Conservation (phyloP, 2,329 filamentous ascomycete genomes). For the Diaporthe caulivora region DNA sequence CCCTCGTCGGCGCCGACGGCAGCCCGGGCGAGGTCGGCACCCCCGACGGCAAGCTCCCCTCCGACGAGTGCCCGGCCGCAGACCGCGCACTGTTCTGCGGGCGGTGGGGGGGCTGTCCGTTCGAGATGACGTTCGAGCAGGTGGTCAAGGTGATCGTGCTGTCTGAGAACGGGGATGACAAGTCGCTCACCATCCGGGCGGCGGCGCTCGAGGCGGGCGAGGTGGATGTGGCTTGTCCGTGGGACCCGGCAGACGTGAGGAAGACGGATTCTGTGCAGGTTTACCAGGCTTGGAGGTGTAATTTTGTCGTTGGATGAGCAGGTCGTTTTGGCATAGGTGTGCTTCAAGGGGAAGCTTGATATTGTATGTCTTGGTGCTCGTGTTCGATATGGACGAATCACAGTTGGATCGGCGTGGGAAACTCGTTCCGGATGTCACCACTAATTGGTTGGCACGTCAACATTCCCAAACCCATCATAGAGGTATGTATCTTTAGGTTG, state of each 20-base stretch:
- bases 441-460: too few species aligned
- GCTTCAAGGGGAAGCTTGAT: too few species aligned
- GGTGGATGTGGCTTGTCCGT: background rate
- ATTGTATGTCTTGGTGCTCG: too few species aligned
- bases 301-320: background rate
- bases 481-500: too few species aligned
- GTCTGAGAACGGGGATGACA: background rate
- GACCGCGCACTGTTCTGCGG: background rate
- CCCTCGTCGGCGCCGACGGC: background rate
- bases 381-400: too few species aligned
- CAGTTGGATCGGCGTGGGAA: too few species aligned
- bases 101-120: background rate
- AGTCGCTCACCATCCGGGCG: background rate
- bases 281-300: background rate
- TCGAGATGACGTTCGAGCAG: background rate
- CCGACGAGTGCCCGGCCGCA: background rate
- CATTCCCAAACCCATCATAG: too few species aligned
- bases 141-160: background rate
- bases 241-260: background rate
- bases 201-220: background rate
- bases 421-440: too few species aligned
- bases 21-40: background rate
- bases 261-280: background rate
- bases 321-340: too few species aligned
- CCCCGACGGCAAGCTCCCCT: background rate